Evolutionary conservation across 768 basidiomycete species (phyloP).

Genomic region (Trametes elegans): DNA sequence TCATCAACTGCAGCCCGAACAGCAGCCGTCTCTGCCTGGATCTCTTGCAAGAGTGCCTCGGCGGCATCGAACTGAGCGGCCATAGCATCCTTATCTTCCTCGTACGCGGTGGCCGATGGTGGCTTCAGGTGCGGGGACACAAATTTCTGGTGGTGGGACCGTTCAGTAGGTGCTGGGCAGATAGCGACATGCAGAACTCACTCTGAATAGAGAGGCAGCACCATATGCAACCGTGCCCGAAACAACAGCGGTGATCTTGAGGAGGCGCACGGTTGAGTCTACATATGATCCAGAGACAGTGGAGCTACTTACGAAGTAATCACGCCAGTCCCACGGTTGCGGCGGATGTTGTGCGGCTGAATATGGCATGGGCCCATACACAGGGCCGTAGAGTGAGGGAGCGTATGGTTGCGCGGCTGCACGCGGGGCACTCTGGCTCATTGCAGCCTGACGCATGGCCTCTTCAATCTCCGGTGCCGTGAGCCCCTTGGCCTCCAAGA

Average conservation of each 20-base stretch:
- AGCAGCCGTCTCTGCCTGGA: slow-evolving; percentile 72
- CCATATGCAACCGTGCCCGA: slow-evolving; percentile 86
- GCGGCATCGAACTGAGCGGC: slow-evolving; percentile 89
- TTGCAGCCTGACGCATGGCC: slow-evolving; percentile 66
- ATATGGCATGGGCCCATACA: slow-evolving; percentile 46
- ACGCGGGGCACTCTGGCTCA: slow-evolving; percentile 24
- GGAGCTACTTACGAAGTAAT: slow-evolving; percentile 79
- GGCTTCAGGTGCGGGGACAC: slow-evolving; percentile 88
- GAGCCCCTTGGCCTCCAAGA: slow-evolving; percentile 94
- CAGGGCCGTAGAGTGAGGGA: slow-evolving; percentile 34
- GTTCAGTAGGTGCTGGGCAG: background rate
- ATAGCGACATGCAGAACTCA: slow-evolving; percentile 27
- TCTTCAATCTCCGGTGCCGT: slow-evolving; percentile 80
- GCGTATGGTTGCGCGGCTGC: slow-evolving; percentile 20
- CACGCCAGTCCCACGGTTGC: slow-evolving; percentile 89
- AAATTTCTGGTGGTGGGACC: slow-evolving; percentile 66
- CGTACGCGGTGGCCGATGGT: slow-evolving; percentile 84
- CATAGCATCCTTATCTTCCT: slow-evolving; percentile 81
- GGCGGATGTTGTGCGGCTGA: slow-evolving; percentile 36
- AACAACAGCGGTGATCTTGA: slow-evolving; percentile 87
- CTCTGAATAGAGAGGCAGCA: slow-evolving; percentile 75
- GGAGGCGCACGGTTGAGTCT: slow-evolving; percentile 16
- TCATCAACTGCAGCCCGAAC: slow-evolving; percentile 73
- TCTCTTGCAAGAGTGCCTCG: slow-evolving; percentile 75
- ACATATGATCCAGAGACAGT: slow-evolving; percentile 21